Percentiles rank a stretch among this genome's conserved stretches.
Conservation (phyloP, 2,329 filamentous ascomycete genomes). For the Colletotrichum camelliae region DNA sequence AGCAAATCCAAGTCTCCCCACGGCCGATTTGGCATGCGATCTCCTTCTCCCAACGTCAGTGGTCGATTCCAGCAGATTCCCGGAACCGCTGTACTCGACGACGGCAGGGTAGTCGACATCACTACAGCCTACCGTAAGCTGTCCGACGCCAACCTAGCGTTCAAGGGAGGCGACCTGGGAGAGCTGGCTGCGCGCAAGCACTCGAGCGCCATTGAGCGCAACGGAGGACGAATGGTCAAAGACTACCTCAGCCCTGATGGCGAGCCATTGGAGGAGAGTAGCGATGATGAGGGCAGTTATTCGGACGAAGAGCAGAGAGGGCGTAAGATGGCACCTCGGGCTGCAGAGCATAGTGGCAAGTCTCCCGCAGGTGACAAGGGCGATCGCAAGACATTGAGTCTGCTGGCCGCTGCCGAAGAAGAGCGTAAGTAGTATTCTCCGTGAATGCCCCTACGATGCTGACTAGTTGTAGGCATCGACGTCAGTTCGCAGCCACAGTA, state of each 20-base stretch:
- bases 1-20: constrained; percentile 61
- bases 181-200: constrained; percentile 63
- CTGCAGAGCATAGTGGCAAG: constrained; percentile 45
- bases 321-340: constrained; percentile 59
- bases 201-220: constrained; percentile 42
- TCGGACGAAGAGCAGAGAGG: constrained; percentile 75
- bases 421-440: constrained; percentile 65
- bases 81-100: constrained; percentile 56
- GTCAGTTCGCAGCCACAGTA: constrained; percentile 56
- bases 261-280: constrained; percentile 70
- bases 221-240: constrained; percentile 67
- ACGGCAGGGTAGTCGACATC: constrained; percentile 69
- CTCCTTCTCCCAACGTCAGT: constrained; percentile 19
- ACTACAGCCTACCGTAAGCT: constrained; percentile 72
- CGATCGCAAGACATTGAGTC: constrained; percentile 57
- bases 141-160: constrained; percentile 73
- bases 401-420: constrained; percentile 78
- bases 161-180: constrained; percentile 67
- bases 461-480: constrained; percentile 51
- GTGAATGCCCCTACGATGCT: neutral
- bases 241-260: constrained; percentile 71
- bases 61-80: constrained; percentile 22
- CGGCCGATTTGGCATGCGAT: constrained; percentile 42
- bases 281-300: constrained; percentile 68
- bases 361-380: constrained; percentile 37